A percentile compares a stretch with the other conserved stretches of the same genome.
Conservation (phyloP, 2,329 filamentous ascomycete species). For the Metarhizium robertsii region DNA sequence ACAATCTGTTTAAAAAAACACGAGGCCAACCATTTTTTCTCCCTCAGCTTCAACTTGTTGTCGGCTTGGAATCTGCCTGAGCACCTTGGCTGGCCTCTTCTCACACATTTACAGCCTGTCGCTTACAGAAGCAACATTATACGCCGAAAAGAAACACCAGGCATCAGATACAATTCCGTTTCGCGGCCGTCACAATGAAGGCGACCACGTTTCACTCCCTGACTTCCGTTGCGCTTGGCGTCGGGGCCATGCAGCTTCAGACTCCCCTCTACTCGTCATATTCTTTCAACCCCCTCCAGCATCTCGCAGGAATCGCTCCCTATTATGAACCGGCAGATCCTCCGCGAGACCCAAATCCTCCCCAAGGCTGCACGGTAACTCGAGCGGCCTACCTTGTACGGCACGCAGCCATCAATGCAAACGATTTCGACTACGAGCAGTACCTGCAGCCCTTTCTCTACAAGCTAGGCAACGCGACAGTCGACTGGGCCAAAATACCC, state of each 20-base stretch:
- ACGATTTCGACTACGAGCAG: slow-evolving; percentile 48
- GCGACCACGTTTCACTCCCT: too few relatives aligned
- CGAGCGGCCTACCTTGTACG: slow-evolving; percentile 47
- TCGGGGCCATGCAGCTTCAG: slow-evolving; percentile 3
- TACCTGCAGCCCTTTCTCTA: slow-evolving; percentile 47
- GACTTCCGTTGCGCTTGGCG: too few relatives aligned
- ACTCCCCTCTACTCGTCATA: slow-evolving; percentile 33
- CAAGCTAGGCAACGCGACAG: slow-evolving; percentile 50
- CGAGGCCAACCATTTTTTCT: too few relatives aligned
- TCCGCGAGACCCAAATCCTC: slow-evolving; percentile 19
- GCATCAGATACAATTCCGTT: too few relatives aligned
- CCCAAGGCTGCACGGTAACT: slow-evolving; percentile 39
- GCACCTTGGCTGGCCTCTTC: too few relatives aligned
- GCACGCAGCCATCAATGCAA: slow-evolving; percentile 52
- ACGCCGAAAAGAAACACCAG: too few relatives aligned
- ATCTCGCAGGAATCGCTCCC: slow-evolving; percentile 45
- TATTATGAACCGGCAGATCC: slow-evolving; percentile 48
- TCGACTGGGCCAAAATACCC: slow-evolving; percentile 48
- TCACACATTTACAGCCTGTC: too few relatives aligned
- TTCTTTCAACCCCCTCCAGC: slow-evolving; percentile 42
- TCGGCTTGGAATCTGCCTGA: too few relatives aligned
- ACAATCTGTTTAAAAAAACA: too few relatives aligned
- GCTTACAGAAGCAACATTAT: too few relatives aligned
- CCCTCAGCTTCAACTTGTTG: too few relatives aligned
- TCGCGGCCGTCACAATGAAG: too few relatives aligned